phyloP scores from a whole-genome alignment of 2,329 filamentous ascomycete species.

The Lachnellula subtilissima region DNA sequence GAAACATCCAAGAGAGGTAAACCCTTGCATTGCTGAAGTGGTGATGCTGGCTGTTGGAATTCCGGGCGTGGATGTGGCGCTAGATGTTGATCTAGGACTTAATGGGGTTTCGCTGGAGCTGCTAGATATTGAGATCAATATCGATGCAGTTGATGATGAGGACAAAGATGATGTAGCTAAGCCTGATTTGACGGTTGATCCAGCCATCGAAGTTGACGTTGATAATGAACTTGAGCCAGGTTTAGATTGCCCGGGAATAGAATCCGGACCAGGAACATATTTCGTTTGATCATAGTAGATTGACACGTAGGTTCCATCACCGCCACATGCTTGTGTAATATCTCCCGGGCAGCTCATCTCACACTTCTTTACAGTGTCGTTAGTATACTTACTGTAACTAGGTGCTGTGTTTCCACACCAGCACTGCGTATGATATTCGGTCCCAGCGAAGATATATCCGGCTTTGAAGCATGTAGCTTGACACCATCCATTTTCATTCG shows the following conservation, averaged over 20 bases:
- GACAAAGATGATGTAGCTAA: conserved; percentile 2
- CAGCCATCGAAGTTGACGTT: not conserved
- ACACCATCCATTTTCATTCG: conserved; percentile 35
- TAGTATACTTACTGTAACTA: conserved; percentile 20
- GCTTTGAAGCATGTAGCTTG: conserved; percentile 27
- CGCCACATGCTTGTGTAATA: conserved; percentile 21
- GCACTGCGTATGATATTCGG: conserved; percentile 27
- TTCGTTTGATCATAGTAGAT: conserved; percentile 30
- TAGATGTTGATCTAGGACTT: not conserved
- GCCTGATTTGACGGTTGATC: not conserved
- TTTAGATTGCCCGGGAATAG: not conserved
- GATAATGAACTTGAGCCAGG: not conserved
- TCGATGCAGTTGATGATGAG: conserved; percentile 14
- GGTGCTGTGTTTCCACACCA: conserved; percentile 27
- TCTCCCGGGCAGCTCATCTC: conserved; percentile 19
- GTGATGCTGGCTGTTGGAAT: not conserved
- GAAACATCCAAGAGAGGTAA: conserved; percentile 32
- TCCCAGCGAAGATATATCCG: conserved; percentile 33
- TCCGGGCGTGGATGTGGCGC: conserved; percentile 5
- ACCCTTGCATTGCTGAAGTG: conserved; percentile 23
- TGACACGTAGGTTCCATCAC: conserved; percentile 32
- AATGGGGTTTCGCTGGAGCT: not conserved
- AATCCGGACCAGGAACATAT: conserved; percentile 23
- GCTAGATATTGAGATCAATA: not conserved
- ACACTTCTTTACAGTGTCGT: conserved; percentile 22